Conservation (phyloP, 768 basidiomycete species). For the Tylopilus subfusipes region DNA sequence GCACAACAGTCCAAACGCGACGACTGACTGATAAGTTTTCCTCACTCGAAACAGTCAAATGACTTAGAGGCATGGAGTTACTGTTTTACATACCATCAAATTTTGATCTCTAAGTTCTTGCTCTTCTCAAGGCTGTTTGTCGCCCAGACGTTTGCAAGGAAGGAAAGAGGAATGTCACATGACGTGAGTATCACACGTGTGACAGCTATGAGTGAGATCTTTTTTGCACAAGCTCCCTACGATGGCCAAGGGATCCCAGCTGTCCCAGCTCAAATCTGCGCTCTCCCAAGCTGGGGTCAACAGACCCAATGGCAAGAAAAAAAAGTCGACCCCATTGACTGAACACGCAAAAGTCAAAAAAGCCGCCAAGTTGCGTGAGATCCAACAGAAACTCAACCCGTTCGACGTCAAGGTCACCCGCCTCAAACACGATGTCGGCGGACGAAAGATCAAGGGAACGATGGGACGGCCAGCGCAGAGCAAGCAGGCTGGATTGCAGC, state of each 20-base stretch:
- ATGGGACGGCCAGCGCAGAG: conserved; percentile 81
- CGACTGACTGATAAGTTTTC: background rate
- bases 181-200: background rate
- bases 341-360: conserved; percentile 84
- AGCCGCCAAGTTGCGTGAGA: conserved; percentile 75
- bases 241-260: conserved; percentile 76
- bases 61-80: no score
- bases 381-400: conserved; percentile 83
- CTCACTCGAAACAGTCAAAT: background rate
- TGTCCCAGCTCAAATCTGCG: conserved; percentile 85
- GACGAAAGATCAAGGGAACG: conserved; percentile 79
- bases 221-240: background rate
- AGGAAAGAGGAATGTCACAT: background rate
- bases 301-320: conserved; percentile 60
- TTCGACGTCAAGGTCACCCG: conserved; percentile 94
- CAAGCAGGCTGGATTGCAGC: conserved; percentile 87
- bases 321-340: conserved; percentile 51
- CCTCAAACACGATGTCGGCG: conserved; percentile 90
- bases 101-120: no score
- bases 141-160: no score
- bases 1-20: background rate
- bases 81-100: no score
- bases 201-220: background rate
- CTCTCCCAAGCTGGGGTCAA: conserved; percentile 77
- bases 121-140: no score